phyloP scores from a whole-genome alignment of 768 basidiomycete species.

The Pleurotus sapidus region DNA sequence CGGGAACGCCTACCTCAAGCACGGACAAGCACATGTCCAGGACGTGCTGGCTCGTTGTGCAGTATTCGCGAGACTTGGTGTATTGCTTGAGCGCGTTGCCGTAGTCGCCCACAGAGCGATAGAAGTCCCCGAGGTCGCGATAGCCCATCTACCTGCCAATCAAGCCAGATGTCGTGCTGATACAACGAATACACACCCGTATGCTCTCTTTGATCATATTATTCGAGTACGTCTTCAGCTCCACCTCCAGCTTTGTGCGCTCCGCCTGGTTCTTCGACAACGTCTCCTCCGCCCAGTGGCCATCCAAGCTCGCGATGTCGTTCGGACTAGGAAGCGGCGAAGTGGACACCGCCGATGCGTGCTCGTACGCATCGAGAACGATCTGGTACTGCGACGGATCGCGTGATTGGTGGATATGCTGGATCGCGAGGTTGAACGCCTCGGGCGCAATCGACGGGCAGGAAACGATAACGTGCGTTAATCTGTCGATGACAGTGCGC shows the following conservation, averaged over 20 bases:
- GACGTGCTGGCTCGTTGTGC: conserved; percentile 88
- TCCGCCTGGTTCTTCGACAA: conserved; percentile 69
- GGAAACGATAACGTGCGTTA: conserved; percentile 60
- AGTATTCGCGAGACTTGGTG: conserved; percentile 91
- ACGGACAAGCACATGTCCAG: conserved; percentile 89
- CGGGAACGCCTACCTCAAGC: conserved; percentile 52
- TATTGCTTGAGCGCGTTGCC: conserved; percentile 72
- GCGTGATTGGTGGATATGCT: conserved; percentile 62
- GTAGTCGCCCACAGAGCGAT: conserved; percentile 72
- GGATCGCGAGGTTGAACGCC: conserved; percentile 65
- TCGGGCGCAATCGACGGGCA: conserved; percentile 72
- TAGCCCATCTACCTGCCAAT: conserved; percentile 74
- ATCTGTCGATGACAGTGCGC: conserved; percentile 72
- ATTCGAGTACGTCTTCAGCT: conserved; percentile 90
- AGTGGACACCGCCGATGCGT: conserved; percentile 27
- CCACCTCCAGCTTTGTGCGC: conserved; percentile 82
- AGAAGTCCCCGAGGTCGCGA: conserved; percentile 82
- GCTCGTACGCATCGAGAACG: conserved; percentile 54
- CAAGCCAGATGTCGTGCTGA: background rate
- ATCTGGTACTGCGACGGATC: conserved; percentile 61
- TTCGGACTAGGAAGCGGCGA: conserved; percentile 40
- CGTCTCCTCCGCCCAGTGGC: conserved; percentile 71
- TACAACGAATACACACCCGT: conserved; percentile 49
- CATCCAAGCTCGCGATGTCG: conserved; percentile 54
- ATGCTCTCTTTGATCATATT: conserved; percentile 99